Evolutionary conservation across 1,284 basidiomycete species (phyloP).

Genomic region (Naganishia sp.): DNA sequence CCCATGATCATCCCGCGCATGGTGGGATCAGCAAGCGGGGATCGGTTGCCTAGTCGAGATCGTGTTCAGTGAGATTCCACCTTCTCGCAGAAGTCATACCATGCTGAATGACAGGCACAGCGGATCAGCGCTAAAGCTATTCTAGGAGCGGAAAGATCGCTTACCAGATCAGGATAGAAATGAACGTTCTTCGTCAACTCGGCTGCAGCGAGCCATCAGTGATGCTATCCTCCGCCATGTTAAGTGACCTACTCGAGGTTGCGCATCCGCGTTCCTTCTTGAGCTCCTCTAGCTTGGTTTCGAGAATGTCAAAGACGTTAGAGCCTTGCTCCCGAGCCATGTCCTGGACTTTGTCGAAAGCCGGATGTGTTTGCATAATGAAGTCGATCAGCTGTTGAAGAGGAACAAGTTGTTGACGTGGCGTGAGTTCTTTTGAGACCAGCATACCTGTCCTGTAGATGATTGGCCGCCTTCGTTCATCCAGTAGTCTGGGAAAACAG

Average conservation of each 20-base stretch:
- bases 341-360: constrained; percentile 70
- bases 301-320: constrained; percentile 63
- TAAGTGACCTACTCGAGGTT: constrained; percentile 58
- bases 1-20: constrained; percentile 93
- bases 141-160: constrained; percentile 35
- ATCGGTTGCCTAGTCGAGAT: constrained; percentile 73
- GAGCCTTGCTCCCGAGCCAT: constrained; percentile 56
- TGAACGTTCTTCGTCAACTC: constrained; percentile 88
- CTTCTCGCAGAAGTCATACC: constrained; percentile 4
- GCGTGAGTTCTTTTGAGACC: not conserved
- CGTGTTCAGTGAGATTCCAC: not conserved
- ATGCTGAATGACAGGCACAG: constrained; percentile 23
- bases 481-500: constrained; percentile 90
- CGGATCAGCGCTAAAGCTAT: not conserved
- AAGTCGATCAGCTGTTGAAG: constrained; percentile 79
- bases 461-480: constrained; percentile 99
- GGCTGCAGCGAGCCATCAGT: constrained; percentile 51
- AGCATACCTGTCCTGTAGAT: constrained; percentile 83
- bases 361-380: constrained; percentile 87
- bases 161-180: constrained; percentile 86
- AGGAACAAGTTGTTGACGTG: not conserved
- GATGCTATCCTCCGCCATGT: not conserved
- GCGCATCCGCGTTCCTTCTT: constrained; percentile 61
- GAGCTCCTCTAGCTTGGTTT: constrained; percentile 71
- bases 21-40: constrained; percentile 87